Base-by-base conservation (phyloP, 345 rosid genomes). In the Mallotus nudiflorus region DNA sequence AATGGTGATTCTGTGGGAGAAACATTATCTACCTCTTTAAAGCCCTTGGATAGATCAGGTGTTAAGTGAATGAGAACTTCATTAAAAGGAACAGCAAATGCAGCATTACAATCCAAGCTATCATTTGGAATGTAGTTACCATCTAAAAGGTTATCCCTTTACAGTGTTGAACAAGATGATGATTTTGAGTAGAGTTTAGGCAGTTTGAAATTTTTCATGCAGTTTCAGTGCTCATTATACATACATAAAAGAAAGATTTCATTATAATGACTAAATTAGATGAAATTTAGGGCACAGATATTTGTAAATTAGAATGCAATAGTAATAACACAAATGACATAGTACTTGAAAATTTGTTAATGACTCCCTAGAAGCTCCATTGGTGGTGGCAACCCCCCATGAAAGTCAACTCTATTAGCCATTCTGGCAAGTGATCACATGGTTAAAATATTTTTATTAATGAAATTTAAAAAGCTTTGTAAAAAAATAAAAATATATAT, bases 141-240 rank as follows among this genome's bases (percentile, higher is more conserved):
- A 16, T 71, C 67, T 40, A 83, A 80, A 73, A 82, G 84, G 75
- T 71, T 69, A 69, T 68, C 80, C 75, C 67, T 73, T 28, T 71
- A 52, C 62, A 60, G 70, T 70, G 71, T 73, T 33, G 73, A 66
- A n/a, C n/a, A 68, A 11, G 88, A 82, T 18, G 88, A 88, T 50
- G 89, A 85, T 75, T 85, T 91, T 75, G 66, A 69, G 65, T 88
- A 57, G 80, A 54, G n/a, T 49, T 67, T 70, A 62, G 27, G n/a
- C 40, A 15, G 44, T 53, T 3, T n/a, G n/a, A n/a, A 62, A 39
- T 28, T 10, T 27, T 55, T 20, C 24, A 18, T 9, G 20, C 29
- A 27, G 22, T 49, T 72, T 49, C 18, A 56, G 6, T 49, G 53
- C 71, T 56, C 9, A 20, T 65, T 56, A 49, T n/a, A 63, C 18